These are phyloP conservation scores for Chlamydomonas schloesseri DNA, from an alignment of 139 green algal genomes.

Conservation along the genomic window DNA sequence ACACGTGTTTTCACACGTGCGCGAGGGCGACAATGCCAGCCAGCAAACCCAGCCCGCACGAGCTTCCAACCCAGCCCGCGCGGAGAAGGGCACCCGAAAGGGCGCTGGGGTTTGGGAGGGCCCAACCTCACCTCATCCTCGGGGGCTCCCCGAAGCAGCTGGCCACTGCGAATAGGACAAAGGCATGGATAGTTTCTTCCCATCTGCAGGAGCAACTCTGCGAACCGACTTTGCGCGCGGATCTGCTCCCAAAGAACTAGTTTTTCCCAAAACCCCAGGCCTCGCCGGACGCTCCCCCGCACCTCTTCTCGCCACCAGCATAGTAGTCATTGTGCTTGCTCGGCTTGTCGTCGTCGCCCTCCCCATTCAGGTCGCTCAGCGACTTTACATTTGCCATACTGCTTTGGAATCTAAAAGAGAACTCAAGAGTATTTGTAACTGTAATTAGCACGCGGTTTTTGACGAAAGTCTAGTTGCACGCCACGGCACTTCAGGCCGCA, in stretches of 20 bases:
- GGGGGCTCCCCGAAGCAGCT: conserved; percentile 75
- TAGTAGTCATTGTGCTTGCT: conserved; percentile 86
- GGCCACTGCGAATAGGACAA: conserved; percentile 60
- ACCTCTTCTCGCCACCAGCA: conserved; percentile 87
- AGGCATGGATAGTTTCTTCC: no score
- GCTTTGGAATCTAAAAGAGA: no score
- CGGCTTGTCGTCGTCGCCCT: conserved; percentile 56
- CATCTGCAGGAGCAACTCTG: no score
- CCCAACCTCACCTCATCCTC: conserved; percentile 34
- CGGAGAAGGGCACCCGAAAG: no score
- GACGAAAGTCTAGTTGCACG: neutral
- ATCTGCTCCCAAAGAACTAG: neutral
- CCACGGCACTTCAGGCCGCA: no score
- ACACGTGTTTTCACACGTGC: no score
- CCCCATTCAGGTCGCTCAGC: conserved; percentile 66
- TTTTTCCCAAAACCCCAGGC: no score
- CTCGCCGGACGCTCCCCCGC: neutral
- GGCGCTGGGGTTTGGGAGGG: no score
- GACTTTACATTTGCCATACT: conserved; percentile 65
- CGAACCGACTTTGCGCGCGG: neutral
- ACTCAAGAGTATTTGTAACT: neutral
- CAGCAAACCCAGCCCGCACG: no score
- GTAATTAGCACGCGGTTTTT: neutral
- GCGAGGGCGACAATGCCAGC: no score
- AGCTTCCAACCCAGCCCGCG: no score